phyloP scores from a whole-genome alignment of 305 asterid genomes.

The Ilex paraguariensis region DNA sequence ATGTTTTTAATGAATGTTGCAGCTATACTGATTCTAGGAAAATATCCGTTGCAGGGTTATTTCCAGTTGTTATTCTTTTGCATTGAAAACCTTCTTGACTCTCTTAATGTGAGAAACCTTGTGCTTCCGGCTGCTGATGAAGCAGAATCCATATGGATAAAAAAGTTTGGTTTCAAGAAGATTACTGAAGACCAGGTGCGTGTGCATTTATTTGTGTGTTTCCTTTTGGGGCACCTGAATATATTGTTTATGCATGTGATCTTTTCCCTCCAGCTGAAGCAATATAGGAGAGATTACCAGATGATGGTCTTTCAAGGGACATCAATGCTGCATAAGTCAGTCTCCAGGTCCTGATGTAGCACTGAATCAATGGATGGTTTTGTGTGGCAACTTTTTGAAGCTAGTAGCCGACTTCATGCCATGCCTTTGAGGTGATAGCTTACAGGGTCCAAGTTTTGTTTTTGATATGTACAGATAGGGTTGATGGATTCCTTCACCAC shows the following conservation, averaged over 20 bases:
- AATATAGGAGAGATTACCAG: slow-evolving; percentile 47
- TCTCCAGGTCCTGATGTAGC: slow-evolving; percentile 24
- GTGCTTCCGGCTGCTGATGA: slow-evolving; percentile 85
- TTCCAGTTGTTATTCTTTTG: slow-evolving; percentile 58
- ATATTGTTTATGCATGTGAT: background rate
- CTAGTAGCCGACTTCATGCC: too few species aligned
- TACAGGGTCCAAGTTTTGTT: too few species aligned
- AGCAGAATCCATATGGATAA: slow-evolving; percentile 71
- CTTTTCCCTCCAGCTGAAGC: slow-evolving; percentile 38
- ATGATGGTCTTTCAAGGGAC: slow-evolving; percentile 83
- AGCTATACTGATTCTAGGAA: background rate
- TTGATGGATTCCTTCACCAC: too few species aligned
- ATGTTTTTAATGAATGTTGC: background rate
- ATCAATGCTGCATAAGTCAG: slow-evolving; percentile 41
- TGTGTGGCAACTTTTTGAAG: too few species aligned
- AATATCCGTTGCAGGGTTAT: slow-evolving; percentile 49
- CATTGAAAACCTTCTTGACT: slow-evolving; percentile 48
- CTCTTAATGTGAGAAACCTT: slow-evolving; percentile 49
- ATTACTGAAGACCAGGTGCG: slow-evolving; percentile 49
- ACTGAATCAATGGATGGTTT: too few species aligned
- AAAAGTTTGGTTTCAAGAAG: slow-evolving; percentile 58
- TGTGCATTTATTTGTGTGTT: background rate
- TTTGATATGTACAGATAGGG: too few species aligned
- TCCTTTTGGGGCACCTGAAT: background rate
- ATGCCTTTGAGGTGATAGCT: too few species aligned